Conservation (phyloP, 306 rosid species). For the Castanopsis chinensis region DNA sequence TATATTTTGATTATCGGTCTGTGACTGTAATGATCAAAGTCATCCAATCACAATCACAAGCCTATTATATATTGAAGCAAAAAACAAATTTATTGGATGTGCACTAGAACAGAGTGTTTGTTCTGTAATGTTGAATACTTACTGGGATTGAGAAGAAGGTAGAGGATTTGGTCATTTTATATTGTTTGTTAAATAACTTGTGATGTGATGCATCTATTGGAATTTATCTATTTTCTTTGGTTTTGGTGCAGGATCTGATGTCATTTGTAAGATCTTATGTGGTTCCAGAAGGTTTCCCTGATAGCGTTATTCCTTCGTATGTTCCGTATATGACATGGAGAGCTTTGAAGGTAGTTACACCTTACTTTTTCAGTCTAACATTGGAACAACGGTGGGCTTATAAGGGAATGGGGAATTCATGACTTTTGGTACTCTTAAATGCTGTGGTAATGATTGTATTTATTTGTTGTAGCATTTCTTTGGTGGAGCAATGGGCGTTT, state of each 20-base stretch:
- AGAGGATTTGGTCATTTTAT: not conserved
- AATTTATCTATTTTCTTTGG: not conserved
- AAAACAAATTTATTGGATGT: no score
- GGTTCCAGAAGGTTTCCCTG: conserved; percentile 97
- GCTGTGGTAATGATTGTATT: not conserved
- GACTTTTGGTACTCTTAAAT: not conserved
- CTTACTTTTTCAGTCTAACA: not conserved
- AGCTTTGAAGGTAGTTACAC: conserved; percentile 76
- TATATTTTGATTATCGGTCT: no score
- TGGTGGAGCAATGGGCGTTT: conserved; percentile 99
- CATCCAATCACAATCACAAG: no score
- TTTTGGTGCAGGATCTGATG: conserved; percentile 60
- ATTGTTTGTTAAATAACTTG: not conserved
- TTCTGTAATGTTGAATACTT: not conserved
- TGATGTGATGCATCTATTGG: not conserved
- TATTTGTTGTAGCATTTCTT: conserved; percentile 67
- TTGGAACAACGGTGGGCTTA: not conserved
- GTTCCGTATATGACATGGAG: conserved; percentile 98
- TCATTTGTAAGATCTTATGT: conserved; percentile 82
- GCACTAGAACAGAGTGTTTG: not conserved
- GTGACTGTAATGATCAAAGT: no score
- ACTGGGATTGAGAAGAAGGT: not conserved
- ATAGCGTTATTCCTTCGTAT: conserved; percentile 81
- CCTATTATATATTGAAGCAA: no score
- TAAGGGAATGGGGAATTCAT: not conserved